Percentiles rank a stretch among this genome's conserved stretches.
Conservation (phyloP, 1,284 basidiomycete species). For the Schizophyllum commune region DNA sequence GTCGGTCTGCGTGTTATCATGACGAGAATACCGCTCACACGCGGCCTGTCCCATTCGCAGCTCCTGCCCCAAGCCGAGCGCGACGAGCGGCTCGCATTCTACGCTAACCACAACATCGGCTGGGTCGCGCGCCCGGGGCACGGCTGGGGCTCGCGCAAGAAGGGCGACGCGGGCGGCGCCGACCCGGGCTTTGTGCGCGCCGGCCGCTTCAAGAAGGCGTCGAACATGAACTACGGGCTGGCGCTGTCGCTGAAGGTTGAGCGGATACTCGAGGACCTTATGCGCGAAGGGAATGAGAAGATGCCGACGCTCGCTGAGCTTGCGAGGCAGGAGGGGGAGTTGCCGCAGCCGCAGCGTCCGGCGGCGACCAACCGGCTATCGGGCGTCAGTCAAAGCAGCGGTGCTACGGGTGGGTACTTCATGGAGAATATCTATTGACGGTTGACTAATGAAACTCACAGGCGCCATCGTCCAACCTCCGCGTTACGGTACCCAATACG, state of each 20-base stretch:
- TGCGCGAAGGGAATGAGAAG: slow-evolving; percentile 31
- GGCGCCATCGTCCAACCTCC: not conserved
- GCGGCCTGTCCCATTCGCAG: slow-evolving; percentile 21
- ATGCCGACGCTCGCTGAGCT: slow-evolving; percentile 2
- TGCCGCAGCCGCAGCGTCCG: slow-evolving; percentile 7
- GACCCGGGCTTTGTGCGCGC: slow-evolving; percentile 54
- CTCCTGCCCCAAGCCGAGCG: slow-evolving; percentile 54
- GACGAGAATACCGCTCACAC: slow-evolving; percentile 12
- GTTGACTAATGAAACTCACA: not conserved
- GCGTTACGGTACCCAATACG: slow-evolving; percentile 29
- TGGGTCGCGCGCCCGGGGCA: slow-evolving; percentile 30
- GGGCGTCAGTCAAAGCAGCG: not conserved
- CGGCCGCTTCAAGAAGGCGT: slow-evolving; percentile 78
- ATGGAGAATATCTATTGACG: too few species aligned
- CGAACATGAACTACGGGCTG: slow-evolving; percentile 24
- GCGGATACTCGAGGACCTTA: slow-evolving; percentile 45
- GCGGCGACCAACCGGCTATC: not conserved
- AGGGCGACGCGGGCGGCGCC: not conserved
- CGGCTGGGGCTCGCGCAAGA: not conserved
- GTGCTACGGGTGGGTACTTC: not conserved
- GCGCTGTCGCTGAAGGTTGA: slow-evolving; percentile 46
- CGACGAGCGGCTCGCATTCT: slow-evolving; percentile 64
- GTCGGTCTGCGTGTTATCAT: slow-evolving; percentile 4
- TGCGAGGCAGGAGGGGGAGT: not conserved
- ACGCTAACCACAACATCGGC: slow-evolving; percentile 73